Evolutionary conservation across 2,329 filamentous ascomycete species (phyloP).

Genomic region (Trichoderma sp.): DNA sequence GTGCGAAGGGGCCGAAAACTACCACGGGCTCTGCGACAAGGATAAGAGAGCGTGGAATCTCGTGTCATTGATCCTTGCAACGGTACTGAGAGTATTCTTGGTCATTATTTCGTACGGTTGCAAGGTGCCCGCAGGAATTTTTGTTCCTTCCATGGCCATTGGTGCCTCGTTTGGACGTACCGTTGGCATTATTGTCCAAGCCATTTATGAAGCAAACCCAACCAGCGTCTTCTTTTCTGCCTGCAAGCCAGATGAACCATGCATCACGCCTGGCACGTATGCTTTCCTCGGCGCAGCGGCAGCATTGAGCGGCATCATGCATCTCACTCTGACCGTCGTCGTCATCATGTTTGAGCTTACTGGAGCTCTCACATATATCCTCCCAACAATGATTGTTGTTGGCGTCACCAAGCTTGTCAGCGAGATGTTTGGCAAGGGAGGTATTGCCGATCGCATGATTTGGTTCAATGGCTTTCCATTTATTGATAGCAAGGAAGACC

Average conservation of each 20-base stretch:
- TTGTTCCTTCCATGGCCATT: constrained; percentile 97
- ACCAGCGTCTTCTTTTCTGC: constrained; percentile 82
- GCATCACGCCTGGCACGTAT: constrained; percentile 96
- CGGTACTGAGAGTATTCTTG: constrained; percentile 76
- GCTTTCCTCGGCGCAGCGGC: constrained; percentile 93
- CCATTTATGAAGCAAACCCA: constrained; percentile 82
- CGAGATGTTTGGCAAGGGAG: constrained; percentile 90
- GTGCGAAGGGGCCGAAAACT: constrained; percentile 86
- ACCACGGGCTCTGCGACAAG: constrained; percentile 83
- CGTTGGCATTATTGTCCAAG: constrained; percentile 92
- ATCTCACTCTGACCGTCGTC: constrained; percentile 93
- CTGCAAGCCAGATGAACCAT: constrained; percentile 88
- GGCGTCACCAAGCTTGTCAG: constrained; percentile 94
- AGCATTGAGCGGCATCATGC: constrained; percentile 94
- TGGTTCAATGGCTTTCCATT: constrained; percentile 98
- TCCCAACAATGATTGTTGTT: constrained; percentile 98
- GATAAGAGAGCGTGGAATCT: constrained; percentile 79
- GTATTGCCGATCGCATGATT: constrained; percentile 97
- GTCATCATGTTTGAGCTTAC: constrained; percentile 99
- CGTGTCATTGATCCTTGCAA: constrained; percentile 76
- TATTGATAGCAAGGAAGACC: constrained; percentile 95
- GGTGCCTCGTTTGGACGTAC: constrained; percentile 92
- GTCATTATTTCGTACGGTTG: constrained; percentile 97
- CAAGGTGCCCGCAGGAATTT: constrained; percentile 97
- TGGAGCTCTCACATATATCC: constrained; percentile 93